These are phyloP conservation scores for Monilinia laxa DNA, from an alignment of 2,329 filamentous ascomycete species.

Conservation along the genomic window DNA sequence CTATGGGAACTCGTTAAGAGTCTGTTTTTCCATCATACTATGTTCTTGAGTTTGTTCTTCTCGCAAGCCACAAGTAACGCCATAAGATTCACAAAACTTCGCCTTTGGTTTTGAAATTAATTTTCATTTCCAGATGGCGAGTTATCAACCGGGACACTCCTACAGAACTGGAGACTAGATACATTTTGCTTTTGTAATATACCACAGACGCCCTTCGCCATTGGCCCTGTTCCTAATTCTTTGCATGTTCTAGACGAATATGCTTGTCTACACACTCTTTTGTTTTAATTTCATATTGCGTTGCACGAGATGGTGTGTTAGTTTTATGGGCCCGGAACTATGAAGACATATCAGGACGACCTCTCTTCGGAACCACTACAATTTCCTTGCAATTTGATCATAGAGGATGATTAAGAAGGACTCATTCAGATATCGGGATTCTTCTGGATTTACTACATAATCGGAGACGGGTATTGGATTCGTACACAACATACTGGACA, in stretches of 20 bases:
- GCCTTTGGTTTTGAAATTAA: conserved; percentile 5
- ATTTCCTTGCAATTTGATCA: conserved; percentile 20
- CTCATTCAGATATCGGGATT: conserved; percentile 3
- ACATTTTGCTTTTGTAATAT: conserved; percentile 23
- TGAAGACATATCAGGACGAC: conserved; percentile 14
- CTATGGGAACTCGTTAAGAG: conserved; percentile 53
- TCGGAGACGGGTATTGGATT: conserved; percentile 18
- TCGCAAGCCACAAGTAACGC: not conserved
- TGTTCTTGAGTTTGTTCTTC: not conserved
- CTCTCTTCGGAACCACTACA: conserved; percentile 1
- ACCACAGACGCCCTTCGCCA: conserved; percentile 10
- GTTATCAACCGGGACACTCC: conserved; percentile 1
- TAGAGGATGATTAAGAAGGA: conserved; percentile 20
- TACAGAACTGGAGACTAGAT: conserved; percentile 12
- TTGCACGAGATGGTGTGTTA: not conserved
- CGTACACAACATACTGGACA: conserved; percentile 23
- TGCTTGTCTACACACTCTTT: conserved; percentile 14
- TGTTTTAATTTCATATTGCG: conserved; percentile 4
- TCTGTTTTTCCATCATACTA: not conserved
- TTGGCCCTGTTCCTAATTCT: conserved; percentile 9
- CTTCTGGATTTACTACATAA: conserved; percentile 24
- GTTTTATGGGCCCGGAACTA: conserved; percentile 1
- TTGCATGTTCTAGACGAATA: conserved; percentile 16
- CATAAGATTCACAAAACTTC: not conserved
- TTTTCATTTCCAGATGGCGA: conserved; percentile 4